phyloP scores from a whole-genome alignment of 257 asterid genomes.

The Rehmannia glutinosa region DNA sequence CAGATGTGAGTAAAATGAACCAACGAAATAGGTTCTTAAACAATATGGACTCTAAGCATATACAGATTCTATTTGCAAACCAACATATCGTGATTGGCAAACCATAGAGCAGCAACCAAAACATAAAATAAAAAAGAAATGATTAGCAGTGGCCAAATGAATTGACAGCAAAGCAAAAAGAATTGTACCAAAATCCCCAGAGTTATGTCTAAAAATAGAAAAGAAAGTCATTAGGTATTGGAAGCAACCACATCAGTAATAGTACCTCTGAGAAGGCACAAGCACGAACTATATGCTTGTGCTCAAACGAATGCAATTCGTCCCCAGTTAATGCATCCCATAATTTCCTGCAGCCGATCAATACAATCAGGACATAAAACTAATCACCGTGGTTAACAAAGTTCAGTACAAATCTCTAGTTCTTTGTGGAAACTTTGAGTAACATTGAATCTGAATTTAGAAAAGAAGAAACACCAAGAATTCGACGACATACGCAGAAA shows the following conservation, averaged over 20 bases:
- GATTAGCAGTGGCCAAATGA: not conserved
- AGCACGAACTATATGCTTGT: conserved; percentile 95
- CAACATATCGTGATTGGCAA: not conserved
- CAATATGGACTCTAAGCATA: not conserved
- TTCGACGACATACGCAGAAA: conserved; percentile 71
- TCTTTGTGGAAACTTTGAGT: not conserved
- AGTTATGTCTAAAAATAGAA: not conserved
- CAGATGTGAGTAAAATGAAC: not conserved
- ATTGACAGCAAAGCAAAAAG: not conserved
- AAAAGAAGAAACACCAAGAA: conserved; percentile 6
- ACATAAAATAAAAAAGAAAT: not conserved
- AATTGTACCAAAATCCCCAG: conserved; percentile 1
- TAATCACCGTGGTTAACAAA: not conserved
- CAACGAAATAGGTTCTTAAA: not conserved
- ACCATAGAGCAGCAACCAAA: not conserved
- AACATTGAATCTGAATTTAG: not conserved
- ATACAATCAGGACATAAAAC: conserved; percentile 2
- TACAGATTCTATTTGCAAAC: not conserved
- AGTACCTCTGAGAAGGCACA: conserved; percentile 94
- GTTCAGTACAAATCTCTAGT: not conserved
- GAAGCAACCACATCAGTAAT: not conserved
- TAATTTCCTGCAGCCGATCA: conserved; percentile 63
- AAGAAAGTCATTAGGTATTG: not conserved
- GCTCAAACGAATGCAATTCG: conserved; percentile 88
- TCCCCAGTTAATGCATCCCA: conserved; percentile 99